Base-by-base conservation (phyloP, 306 rosid genomes). In the Trichosanthes cucumerina region DNA sequence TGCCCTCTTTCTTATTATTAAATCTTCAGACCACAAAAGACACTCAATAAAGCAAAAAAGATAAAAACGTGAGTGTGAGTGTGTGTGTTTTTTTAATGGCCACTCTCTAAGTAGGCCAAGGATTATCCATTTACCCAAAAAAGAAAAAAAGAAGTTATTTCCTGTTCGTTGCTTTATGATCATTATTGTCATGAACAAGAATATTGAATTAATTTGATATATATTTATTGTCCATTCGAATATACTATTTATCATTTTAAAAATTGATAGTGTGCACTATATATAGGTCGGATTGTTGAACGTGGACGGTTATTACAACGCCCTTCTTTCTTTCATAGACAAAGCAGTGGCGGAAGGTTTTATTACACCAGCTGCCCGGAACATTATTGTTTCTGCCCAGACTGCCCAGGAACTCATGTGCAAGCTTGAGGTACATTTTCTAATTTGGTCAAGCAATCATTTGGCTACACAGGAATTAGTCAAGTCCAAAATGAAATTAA, bases 341-440 rank as follows among this genome's bases (percentile, higher is more conserved):
- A 92, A 93, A 56, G 93, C 98, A 44, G 97, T 93, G 33, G 92
- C 87, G 2, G 94, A 93, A 86, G 96, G 96, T 24, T 93, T 93
- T 87, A 84, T 93, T 26, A 81, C 90, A n/a, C 90, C 94, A 2
- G 85, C 96, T 84, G 98, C 97, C 91, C 93, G 98, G 78, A 91
- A 88, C 87, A 93, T 93, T 80, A 89, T 91, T 87, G 97, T 93
- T 16, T 92, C 98, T 83, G 97, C 98, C 96, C 93, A 86, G 31
- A 92, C 92, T 84, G 89, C 98, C 87, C 91, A 89, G 5, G 98
- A 91, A 0, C 98, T 93, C 84, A 88, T 93, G 90, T 86, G 65
- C 93, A 90, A 89, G 81, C 96, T 93, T 14, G 98, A 93, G 96
- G 98, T 93, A 85, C 26, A n/a, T n/a, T 39, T 36, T 26, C 47